Percentiles rank a stretch among this genome's conserved stretches.
Conservation (phyloP, 768 basidiomycete genomes). For the Tulasnella sp. region DNA sequence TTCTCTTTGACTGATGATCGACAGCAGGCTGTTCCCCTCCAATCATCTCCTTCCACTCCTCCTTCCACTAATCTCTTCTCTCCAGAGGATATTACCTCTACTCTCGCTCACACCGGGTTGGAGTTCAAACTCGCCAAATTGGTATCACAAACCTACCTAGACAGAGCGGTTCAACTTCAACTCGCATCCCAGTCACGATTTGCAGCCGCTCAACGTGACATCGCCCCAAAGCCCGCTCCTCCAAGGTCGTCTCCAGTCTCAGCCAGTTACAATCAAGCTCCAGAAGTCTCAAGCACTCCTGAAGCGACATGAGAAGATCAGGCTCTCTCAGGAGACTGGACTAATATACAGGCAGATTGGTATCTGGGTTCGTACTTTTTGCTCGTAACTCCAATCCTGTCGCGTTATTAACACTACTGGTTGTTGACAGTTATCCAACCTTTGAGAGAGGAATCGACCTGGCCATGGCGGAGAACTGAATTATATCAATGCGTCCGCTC, state of each 20-base stretch:
- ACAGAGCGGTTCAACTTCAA: constrained; percentile 10
- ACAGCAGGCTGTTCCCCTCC: too few relatives aligned
- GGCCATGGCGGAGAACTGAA: too few relatives aligned
- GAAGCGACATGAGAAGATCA: constrained; percentile 11
- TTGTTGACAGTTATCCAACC: constrained; percentile 8
- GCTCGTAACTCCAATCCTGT: not conserved
- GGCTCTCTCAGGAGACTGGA: constrained; percentile 7
- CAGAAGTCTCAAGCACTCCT: constrained; percentile 6
- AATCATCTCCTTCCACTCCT: not conserved
- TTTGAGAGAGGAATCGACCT: constrained; percentile 10
- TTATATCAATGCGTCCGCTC: too few relatives aligned
- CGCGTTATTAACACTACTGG: not conserved
- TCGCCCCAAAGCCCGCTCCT: not conserved
- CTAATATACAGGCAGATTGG: constrained; percentile 14
- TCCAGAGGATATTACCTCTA: constrained; percentile 13
- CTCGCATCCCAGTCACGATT: constrained; percentile 4
- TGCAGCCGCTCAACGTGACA: not conserved
- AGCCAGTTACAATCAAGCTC: constrained; percentile 9
- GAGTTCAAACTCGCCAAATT: constrained; percentile 2
- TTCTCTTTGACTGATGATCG: too few relatives aligned
- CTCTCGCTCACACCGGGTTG: not conserved
- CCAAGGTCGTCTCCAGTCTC: not conserved
- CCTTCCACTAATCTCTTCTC: not conserved
- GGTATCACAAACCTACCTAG: constrained; percentile 5
- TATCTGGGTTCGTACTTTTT: constrained; percentile 12